phyloP scores from a whole-genome alignment of 139 green algal genomes.

The Astrephomene gubernaculifera region DNA sequence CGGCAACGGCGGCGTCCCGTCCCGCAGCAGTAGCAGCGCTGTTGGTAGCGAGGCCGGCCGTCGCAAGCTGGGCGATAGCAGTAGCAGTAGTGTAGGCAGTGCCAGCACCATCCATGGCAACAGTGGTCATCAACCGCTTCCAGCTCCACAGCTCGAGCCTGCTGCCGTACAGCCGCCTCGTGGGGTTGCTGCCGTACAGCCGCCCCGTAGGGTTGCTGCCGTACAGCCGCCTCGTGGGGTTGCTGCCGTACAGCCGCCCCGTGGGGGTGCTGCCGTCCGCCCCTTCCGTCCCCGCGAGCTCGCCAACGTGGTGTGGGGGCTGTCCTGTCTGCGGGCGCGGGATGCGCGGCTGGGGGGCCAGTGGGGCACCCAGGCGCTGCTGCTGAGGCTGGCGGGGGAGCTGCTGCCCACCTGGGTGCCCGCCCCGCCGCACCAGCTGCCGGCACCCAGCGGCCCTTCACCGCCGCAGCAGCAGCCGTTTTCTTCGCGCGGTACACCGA shows the following conservation, averaged over 20 bases:
- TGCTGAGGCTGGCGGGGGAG: neutral
- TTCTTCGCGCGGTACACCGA: too few species aligned
- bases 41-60: neutral
- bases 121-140: too few species aligned
- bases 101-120: too few species aligned
- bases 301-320: slow-evolving; percentile 28
- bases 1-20: neutral
- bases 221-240: neutral
- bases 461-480: too few species aligned
- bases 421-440: too few species aligned
- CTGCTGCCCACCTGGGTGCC: too few species aligned
- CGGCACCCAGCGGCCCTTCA: too few species aligned
- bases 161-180: too few species aligned
- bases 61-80: neutral
- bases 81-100: too few species aligned
- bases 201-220: neutral
- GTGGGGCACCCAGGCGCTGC: neutral
- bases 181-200: neutral
- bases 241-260: neutral
- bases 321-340: neutral
- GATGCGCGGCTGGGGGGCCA: neutral
- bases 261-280: neutral
- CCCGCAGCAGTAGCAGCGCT: neutral
- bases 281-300: slow-evolving; percentile 13
- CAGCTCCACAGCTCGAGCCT: too few species aligned